Percentiles rank a stretch among this genome's conserved stretches.
Conservation (phyloP, 2,329 filamentous ascomycete genomes). For the Didymella segeticola region DNA sequence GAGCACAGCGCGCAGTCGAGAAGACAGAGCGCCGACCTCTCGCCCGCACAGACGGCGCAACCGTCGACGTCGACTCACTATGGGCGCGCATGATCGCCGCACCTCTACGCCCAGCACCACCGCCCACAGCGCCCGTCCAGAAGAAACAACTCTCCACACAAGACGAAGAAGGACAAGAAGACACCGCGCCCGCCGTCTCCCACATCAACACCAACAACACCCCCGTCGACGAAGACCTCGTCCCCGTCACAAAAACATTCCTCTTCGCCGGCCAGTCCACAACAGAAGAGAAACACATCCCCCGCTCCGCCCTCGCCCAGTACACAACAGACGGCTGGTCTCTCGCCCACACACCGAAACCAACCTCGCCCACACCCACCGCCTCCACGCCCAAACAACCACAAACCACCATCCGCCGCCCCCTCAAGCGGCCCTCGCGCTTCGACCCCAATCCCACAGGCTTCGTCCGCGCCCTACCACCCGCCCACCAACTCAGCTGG, state of each 20-base stretch:
- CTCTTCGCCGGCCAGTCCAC: conserved; percentile 77
- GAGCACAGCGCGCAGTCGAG: conserved; percentile 72
- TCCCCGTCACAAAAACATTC: conserved; percentile 74
- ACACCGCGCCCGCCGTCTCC: conserved; percentile 18
- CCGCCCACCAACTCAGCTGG: conserved; percentile 53
- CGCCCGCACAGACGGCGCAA: conserved; percentile 65
- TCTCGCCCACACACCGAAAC: too few species aligned
- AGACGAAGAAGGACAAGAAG: background rate
- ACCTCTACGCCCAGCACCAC: conserved; percentile 42
- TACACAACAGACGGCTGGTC: conserved; percentile 43
- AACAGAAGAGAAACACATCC: conserved; percentile 73
- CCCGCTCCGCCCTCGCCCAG: conserved; percentile 44
- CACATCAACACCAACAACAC: conserved; percentile 15
- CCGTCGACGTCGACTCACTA: conserved; percentile 73
- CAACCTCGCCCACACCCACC: too few species aligned
- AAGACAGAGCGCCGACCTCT: conserved; percentile 64
- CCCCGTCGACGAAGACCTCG: conserved; percentile 45
- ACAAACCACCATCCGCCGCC: conserved; percentile 24
- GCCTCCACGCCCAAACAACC: background rate
- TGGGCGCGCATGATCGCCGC: conserved; percentile 71
- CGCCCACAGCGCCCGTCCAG: conserved; percentile 15
- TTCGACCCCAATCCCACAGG: conserved; percentile 60
- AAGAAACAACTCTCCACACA: conserved; percentile 5
- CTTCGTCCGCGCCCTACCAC: conserved; percentile 54
- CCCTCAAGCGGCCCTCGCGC: conserved; percentile 53